Evolutionary conservation across 441 rosid species (phyloP), one percentile per base, ranked within the genome.

Genomic region (Corymbia calophylla): DNA sequence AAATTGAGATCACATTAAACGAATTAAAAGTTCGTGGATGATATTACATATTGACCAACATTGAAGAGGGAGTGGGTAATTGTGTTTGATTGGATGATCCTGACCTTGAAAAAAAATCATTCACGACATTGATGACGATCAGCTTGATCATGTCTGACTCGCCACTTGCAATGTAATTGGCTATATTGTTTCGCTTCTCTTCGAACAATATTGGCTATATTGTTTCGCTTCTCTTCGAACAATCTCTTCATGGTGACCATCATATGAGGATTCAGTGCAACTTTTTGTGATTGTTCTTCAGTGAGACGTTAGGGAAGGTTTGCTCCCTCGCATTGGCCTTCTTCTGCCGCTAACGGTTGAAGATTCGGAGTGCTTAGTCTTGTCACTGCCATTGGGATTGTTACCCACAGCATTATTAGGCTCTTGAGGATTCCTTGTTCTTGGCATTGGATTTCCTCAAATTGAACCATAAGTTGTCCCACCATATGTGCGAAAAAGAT

Each of bases 71-170:
- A 62, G 17, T 62, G 32, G 68, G 13, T 62, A 29, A 16, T 62
- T 4, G 32, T 16, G 17, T 16, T 62, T 62, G 70, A 62, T 62
- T 62, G 32, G 70, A 62, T 9, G 29, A 62, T 62, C 9, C 7
- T 0, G 18, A 14, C 70, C 18, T 0, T 0, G n/a, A 62, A 29
- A 62, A 62, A 62, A 62, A 32, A 29, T 62, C 0, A 0, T 29
- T 62, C 15, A 13, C 29, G n/a, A 0, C 68, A 62, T 29, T 0
- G n/a, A 29, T 62, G 17, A 7, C 32, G 15, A 29, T 62, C 7
- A 18, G 32, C 70, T 62, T 62, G 32, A 29, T 62, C 32, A 29
- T 17, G 14, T 62, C 1, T 62, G 2, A 1, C 35, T 29, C 29
- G 32, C 18, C 2, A 0, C 18, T 62, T 32, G 29, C 18, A 62